Evolutionary conservation across 345 rosid genomes (phyloP).

Genomic region (Cardamine chenopodiifolia): DNA sequence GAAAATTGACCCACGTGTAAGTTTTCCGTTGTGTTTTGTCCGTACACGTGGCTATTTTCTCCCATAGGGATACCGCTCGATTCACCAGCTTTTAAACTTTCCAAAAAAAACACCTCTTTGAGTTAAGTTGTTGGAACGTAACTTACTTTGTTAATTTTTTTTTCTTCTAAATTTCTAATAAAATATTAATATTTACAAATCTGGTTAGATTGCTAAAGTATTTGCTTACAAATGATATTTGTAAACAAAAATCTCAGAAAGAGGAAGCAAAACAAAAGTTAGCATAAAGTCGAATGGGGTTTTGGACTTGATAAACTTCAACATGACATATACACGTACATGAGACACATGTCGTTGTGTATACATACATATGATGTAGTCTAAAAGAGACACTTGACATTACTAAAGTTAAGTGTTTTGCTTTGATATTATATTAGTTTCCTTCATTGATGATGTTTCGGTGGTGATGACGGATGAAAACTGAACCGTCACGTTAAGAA

Average conservation of each 20-base stretch:
- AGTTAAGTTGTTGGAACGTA: no score
- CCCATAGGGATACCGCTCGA: not conserved
- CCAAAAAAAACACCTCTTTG: no score
- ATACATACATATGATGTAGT: not conserved
- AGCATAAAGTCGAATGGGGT: no score
- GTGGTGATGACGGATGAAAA: no score
- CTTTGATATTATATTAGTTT: not conserved
- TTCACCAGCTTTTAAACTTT: not conserved
- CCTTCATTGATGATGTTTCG: no score
- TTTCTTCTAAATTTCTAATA: no score
- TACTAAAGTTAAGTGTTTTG: not conserved
- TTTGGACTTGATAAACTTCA: not conserved
- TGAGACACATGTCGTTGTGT: not conserved
- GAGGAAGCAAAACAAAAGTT: no score
- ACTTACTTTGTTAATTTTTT: no score
- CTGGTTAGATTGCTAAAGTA: not conserved
- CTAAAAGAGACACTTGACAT: not conserved
- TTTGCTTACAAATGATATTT: no score
- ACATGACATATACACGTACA: not conserved
- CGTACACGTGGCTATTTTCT: slow-evolving; percentile 21
- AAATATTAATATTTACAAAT: no score
- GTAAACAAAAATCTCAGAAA: no score
- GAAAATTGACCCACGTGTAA: slow-evolving; percentile 5
- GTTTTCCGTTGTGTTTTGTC: not conserved
- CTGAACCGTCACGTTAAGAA: no score